Evolutionary conservation across 1,284 basidiomycete species (phyloP).

Genomic region (Leccinum solheimii): DNA sequence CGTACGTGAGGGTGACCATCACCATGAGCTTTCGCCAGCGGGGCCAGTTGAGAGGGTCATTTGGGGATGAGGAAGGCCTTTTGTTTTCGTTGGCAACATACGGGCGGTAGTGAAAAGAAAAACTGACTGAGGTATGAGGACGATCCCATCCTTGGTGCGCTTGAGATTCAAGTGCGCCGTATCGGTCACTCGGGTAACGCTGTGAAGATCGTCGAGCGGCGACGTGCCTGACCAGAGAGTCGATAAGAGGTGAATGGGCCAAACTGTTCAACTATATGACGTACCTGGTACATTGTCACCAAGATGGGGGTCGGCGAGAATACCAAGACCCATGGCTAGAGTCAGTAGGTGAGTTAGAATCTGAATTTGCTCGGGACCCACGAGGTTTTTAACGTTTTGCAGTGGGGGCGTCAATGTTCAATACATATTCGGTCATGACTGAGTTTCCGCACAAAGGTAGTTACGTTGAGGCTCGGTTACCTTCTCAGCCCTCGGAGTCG

Average conservation of each 20-base stretch:
- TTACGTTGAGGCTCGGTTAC: not conserved
- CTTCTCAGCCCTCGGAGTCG: not conserved
- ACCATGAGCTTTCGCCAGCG: conserved; percentile 1
- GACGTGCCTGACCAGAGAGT: not conserved
- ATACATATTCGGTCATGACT: not conserved
- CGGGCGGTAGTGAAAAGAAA: not conserved
- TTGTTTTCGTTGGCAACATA: not conserved
- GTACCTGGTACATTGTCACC: conserved; percentile 1
- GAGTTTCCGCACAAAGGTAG: not conserved
- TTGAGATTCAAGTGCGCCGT: not conserved
- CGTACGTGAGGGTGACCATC: not conserved
- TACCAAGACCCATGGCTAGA: not conserved
- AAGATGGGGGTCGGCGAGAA: not conserved
- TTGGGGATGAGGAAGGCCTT: not conserved
- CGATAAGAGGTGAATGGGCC: not conserved
- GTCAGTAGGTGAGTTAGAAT: not conserved
- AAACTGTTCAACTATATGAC: not conserved
- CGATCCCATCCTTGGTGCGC: not conserved
- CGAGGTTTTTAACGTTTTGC: not conserved
- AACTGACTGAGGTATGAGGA: conserved; percentile 1
- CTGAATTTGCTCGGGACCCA: not conserved
- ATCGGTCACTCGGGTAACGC: not conserved
- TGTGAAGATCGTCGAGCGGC: not conserved
- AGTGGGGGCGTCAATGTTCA: not conserved
- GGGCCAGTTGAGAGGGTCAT: conserved; percentile 1